Evolutionary conservation across 2,329 filamentous ascomycete genomes (phyloP).

Genomic region (Colletotrichum godetiae): DNA sequence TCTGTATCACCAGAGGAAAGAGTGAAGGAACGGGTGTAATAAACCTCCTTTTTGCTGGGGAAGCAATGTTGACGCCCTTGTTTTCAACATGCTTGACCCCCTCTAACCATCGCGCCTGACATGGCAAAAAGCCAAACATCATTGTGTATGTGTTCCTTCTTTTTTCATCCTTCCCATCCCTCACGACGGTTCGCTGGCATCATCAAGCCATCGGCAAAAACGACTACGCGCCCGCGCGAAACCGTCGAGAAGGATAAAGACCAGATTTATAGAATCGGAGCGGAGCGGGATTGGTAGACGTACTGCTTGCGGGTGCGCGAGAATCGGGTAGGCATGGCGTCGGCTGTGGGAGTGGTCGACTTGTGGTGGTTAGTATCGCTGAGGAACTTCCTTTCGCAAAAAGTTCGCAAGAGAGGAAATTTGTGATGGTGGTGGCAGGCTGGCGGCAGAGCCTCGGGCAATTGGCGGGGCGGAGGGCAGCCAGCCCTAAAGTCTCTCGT

Average conservation of each 20-base stretch:
- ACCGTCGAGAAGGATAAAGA: slow-evolving; percentile 25
- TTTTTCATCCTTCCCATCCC: neutral
- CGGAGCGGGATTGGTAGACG: slow-evolving; percentile 49
- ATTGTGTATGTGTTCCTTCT: neutral
- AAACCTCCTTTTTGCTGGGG: slow-evolving; percentile 5
- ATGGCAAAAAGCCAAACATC: neutral
- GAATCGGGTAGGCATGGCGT: slow-evolving; percentile 71
- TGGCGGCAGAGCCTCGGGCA: slow-evolving; percentile 45
- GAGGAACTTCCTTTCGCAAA: slow-evolving; percentile 46
- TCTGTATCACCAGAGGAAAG: neutral
- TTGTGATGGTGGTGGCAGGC: slow-evolving; percentile 53
- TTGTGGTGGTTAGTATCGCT: slow-evolving; percentile 51
- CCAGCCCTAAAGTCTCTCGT: slow-evolving; percentile 49
- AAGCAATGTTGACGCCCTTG: slow-evolving; percentile 19
- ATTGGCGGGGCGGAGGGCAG: slow-evolving; percentile 53
- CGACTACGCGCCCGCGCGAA: neutral
- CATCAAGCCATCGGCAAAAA: slow-evolving; percentile 26
- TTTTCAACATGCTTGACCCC: slow-evolving; percentile 14
- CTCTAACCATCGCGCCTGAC: slow-evolving; percentile 4
- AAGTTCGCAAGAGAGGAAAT: slow-evolving; percentile 40
- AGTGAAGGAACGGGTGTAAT: neutral
- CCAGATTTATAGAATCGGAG: slow-evolving; percentile 5
- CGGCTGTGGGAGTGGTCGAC: slow-evolving; percentile 33
- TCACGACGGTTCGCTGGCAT: slow-evolving; percentile 26
- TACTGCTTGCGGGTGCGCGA: slow-evolving; percentile 84